Evolutionary conservation across 805 yeast genomes (phyloP), one percentile per base, ranked within the genome.

Genomic region (Yamadazyma paraphyllophila): DNA sequence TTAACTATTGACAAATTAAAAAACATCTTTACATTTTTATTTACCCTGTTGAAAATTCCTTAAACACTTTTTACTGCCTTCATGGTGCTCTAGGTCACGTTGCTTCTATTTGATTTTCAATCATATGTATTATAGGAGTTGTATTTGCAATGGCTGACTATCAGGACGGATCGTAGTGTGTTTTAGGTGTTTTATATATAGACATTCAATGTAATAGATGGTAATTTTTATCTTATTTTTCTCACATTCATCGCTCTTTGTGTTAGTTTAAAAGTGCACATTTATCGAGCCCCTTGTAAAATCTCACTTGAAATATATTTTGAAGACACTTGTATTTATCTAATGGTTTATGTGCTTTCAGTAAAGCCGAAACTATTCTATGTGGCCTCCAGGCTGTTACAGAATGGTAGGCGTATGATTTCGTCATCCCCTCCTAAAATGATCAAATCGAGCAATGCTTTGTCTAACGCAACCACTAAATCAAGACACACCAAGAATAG

Each of bases 271-370:
- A n/a, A n/a, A 10, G 17, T 13, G 24, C 17, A 16, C 36, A 13
- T 16, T 14, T 16, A 29, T 39, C 17, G 25, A n/a, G 26, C 43
- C 43, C 44, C 44, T 34, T 34, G 39, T 34, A 29, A 24, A 16
- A 17, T 12, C 20, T 26, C 40, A 37, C 15, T 7, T 8, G n/a
- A 37, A n/a, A 24, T 15, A 37, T 25, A 32, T 30, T 15, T 17
- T 11, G 13, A 10, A 17, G n/a, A 20, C 24, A 20, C 24, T 20
- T 13, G 10, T n/a, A 37, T 13, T 15, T 37, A 11, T 13, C 30
- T 30, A 6, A 58, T 57, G 62, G 60, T 58, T 16, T 57, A 50
- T 40, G 58, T 57, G 8, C 50, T 58, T 39, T 48, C 59, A n/a
- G 54, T 55, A 8, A 58, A 46, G 40, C 59, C 60, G 16, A 45